Base-by-base conservation (phyloP, 169 alveolate species). In the Prorocentrum cordatum region DNA sequence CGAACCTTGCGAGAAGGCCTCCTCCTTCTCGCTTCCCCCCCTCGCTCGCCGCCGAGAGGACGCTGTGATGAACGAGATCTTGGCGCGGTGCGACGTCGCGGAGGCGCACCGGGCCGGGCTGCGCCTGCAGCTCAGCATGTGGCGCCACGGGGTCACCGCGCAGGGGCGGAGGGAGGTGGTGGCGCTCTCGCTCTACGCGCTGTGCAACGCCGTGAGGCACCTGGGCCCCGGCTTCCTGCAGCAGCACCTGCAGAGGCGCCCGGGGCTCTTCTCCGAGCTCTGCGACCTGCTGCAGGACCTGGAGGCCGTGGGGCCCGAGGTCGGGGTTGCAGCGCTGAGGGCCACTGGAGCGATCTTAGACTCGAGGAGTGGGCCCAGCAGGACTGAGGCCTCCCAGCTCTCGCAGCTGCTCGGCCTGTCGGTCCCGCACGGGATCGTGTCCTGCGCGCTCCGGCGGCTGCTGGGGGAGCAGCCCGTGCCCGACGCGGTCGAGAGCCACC, bases 211-310 rank as follows among this genome's bases (percentile, higher is more conserved):
- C 38, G 32, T 62, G 1, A 62, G 31, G 72, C 72, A 62, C 72
- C 2, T 62, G 54, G 86, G 86, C n/a, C 86, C 86, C 38, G 5
- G 26, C 72, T 45, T 75, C 27, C 59, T 75, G 86, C 86, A 75
- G 86, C 86, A 75, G 45, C 35, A 54, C 86, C 20, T 75, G 86
- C 86, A 75, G 72, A 75, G 54, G 72, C 50, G 82, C 64, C 82
- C 82, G 31, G 82, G 82, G n/a, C 82, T 70, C 1, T n/a, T 73
- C 29, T 59, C 84, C 26, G 84, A 73, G 33, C 84, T 73, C 39
- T 73, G 84, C 50, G 84, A 73, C 33, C 31, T 73, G 83, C 33
- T 75, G 61, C 86, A 75, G 86, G 54, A 72, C 66, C 71, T 75
- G 4, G 72, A 75, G 0, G 70, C 86, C n/a, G 72, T 75, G 4